phyloP scores from a whole-genome alignment of 2,329 filamentous ascomycete species.

The Curvularia sp. region DNA sequence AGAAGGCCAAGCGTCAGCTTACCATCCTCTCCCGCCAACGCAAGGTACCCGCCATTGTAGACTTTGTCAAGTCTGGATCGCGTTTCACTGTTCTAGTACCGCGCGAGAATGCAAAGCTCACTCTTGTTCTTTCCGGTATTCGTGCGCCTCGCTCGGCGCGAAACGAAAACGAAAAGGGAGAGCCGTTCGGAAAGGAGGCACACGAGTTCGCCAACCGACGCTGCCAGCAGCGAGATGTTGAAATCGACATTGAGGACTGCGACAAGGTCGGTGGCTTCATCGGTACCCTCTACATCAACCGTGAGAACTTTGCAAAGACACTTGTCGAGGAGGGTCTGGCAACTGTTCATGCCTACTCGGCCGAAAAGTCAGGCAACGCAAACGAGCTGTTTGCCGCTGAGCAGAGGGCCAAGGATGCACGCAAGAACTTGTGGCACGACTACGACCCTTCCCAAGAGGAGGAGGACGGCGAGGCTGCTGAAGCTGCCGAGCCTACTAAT shows the following conservation, averaged over 20 bases:
- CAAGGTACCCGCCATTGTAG: slow-evolving; percentile 90
- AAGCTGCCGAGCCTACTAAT: slow-evolving; percentile 56
- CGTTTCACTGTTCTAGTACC: slow-evolving; percentile 92
- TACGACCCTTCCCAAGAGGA: slow-evolving; percentile 95
- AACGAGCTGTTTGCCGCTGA: slow-evolving; percentile 88
- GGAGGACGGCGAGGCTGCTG: slow-evolving; percentile 61
- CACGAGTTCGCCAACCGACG: slow-evolving; percentile 88
- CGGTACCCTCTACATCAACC: slow-evolving; percentile 88
- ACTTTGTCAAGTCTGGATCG: slow-evolving; percentile 97
- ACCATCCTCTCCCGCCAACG: slow-evolving; percentile 87
- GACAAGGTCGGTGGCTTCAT: slow-evolving; percentile 99
- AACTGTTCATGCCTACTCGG: slow-evolving; percentile 91
- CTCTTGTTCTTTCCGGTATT: slow-evolving; percentile 91
- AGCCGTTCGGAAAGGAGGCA: slow-evolving; percentile 95
- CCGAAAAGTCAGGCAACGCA: slow-evolving; percentile 91
- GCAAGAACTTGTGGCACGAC: slow-evolving; percentile 89
- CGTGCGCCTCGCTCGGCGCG: slow-evolving; percentile 87
- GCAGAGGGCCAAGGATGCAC: slow-evolving; percentile 83
- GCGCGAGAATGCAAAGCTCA: slow-evolving; percentile 91
- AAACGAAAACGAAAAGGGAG: slow-evolving; percentile 78
- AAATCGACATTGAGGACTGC: slow-evolving; percentile 91
- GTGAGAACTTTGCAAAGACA: slow-evolving; percentile 92
- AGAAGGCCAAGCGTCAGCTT: slow-evolving; percentile 95
- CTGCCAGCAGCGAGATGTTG: slow-evolving; percentile 92
- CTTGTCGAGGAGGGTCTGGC: slow-evolving; percentile 94